A percentile compares a stretch with the other conserved stretches of the same genome.
phyloP scores from a whole-genome alignment of 2,329 filamentous ascomycete genomes.

The Lecanicillium sp. region DNA sequence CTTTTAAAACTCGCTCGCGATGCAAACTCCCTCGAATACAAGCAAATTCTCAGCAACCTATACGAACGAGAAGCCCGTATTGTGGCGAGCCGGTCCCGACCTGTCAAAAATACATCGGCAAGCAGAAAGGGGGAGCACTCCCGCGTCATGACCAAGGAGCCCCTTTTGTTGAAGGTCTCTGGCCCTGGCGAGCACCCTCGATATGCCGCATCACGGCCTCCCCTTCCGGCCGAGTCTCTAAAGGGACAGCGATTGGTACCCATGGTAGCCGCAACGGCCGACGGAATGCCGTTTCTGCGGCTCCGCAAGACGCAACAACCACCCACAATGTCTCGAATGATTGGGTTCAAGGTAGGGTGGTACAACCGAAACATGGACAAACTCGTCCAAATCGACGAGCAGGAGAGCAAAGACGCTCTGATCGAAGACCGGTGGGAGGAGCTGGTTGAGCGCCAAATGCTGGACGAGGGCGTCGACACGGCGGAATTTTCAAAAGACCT shows the following conservation, averaged over 20 bases:
- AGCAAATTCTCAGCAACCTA: constrained; percentile 33
- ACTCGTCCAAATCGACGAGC: constrained; percentile 31
- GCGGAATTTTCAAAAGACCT: constrained; percentile 4
- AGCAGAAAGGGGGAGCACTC: constrained; percentile 9
- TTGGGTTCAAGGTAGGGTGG: constrained; percentile 42
- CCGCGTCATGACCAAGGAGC: constrained; percentile 16
- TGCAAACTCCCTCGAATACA: constrained; percentile 30
- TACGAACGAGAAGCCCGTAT: constrained; percentile 12
- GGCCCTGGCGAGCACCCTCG: constrained; percentile 28
- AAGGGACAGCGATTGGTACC: constrained; percentile 48
- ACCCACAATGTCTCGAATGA: constrained; percentile 44
- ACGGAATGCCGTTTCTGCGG: constrained; percentile 57
- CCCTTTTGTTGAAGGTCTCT: constrained; percentile 26
- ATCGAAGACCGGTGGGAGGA: constrained; percentile 44
- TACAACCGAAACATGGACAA: constrained; percentile 33
- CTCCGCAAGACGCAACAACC: constrained; percentile 63
- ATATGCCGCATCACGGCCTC: constrained; percentile 25
- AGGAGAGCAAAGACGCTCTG: constrained; percentile 19
- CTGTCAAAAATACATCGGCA: constrained; percentile 9
- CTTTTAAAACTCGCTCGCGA: constrained; percentile 30
- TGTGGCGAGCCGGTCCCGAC: constrained; percentile 6
- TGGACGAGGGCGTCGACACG: constrained; percentile 9
- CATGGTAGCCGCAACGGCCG: constrained; percentile 41
- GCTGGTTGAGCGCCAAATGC: constrained; percentile 22
- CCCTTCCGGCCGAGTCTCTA: constrained; percentile 11